Conservation (phyloP, 2,329 filamentous ascomycete genomes). For the Colletotrichum aenigma region DNA sequence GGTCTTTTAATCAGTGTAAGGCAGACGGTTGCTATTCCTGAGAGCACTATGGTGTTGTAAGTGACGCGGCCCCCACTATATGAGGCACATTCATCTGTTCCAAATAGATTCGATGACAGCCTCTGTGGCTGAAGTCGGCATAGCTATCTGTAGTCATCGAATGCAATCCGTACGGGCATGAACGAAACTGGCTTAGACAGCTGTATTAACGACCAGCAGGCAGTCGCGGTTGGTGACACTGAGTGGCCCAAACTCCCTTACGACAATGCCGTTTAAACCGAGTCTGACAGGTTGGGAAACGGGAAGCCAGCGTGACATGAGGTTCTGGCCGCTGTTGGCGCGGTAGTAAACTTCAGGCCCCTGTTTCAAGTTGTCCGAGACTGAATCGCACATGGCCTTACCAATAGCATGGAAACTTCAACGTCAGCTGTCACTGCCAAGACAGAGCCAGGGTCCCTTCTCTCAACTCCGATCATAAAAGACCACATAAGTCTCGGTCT, state of each 20-base stretch:
- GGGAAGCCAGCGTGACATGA: neutral
- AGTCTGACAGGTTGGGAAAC: neutral
- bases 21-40: neutral
- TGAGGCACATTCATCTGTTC: neutral
- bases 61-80: neutral
- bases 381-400: neutral
- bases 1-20: neutral
- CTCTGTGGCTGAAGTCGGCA: neutral
- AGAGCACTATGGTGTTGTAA: neutral
- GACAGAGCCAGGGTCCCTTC: neutral
- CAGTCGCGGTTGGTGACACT: neutral
- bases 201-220: neutral
- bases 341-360: neutral
- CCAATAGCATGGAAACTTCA: neutral
- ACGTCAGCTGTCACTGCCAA: neutral
- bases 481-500: neutral
- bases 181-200: neutral
- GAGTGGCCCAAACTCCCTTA: neutral
- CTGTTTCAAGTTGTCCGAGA: neutral
- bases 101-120: neutral
- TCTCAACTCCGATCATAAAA: neutral
- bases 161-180: neutral
- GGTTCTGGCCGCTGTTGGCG: neutral
- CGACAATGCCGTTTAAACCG: neutral
- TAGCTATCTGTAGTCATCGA: neutral